Evolutionary conservation across 371 early-diverging fungal genomes (phyloP), one percentile per base, ranked within the genome.

Genomic region (Fennellomyces sp.): DNA sequence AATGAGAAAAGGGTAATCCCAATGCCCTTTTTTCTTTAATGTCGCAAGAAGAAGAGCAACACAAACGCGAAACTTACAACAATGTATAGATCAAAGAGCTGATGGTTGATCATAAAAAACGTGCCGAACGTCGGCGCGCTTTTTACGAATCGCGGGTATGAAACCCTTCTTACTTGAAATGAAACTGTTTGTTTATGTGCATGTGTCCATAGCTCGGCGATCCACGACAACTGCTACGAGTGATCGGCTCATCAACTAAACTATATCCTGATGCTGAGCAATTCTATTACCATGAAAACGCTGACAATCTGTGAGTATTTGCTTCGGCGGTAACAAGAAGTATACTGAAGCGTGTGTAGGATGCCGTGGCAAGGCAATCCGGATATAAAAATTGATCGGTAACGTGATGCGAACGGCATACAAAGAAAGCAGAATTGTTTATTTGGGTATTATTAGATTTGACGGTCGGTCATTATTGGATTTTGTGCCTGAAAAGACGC

Each of bases 381-480:
- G 3, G 75, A 76, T 29, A 76, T 75, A 5, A 70, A 65, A 41
- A 82, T 82, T 58, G 83, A 82, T 57, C 60, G 82, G 82, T 73
- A 66, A 51, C n/a, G 35, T 12, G 8, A 13, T 58, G 17, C 7
- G 27, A 30, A 38, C 29, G 36, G 41, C 10, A 27, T 38, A 35
- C 12, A 3, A 21, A 15, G 10, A 48, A 48, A 35, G n/a, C 17
- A n/a, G n/a, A n/a, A n/a, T n/a, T n/a, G 23, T 38, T 35, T 25
- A 11, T 52, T 69, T 5, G 51, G 31, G 19, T 67, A 64, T 35
- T 59, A 61, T n/a, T 60, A 79, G 86, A 28, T 86, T 86, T 53
- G 86, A 86, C 58, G 86, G 84, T 11, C 75, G 84, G 25, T 76
- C 86, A 2, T 57, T 86, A 3, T 57, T 86, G 19, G 86, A 86